Percentiles rank a stretch among this genome's conserved stretches.
Evolutionary conservation across 2,329 filamentous ascomycete genomes (phyloP).

Genomic region (Beauveria bassiana): DNA sequence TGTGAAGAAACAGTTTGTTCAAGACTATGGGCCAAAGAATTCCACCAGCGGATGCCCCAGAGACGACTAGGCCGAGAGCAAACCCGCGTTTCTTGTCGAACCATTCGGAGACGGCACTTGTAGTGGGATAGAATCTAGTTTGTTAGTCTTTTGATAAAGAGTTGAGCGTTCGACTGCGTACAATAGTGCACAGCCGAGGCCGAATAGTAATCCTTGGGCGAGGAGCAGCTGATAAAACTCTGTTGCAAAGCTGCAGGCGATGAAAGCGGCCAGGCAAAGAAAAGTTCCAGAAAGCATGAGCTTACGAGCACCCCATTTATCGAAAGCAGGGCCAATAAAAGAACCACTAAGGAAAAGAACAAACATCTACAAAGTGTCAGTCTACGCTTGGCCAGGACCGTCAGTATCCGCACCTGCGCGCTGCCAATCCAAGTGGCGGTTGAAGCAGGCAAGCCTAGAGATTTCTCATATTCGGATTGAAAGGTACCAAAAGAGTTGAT

Average conservation of each 20-base stretch:
- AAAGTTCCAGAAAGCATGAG: slow-evolving; percentile 29
- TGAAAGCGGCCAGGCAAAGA: slow-evolving; percentile 29
- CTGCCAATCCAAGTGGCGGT: slow-evolving; percentile 36
- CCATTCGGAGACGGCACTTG: slow-evolving; percentile 23
- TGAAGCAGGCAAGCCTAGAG: slow-evolving; percentile 24
- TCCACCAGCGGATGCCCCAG: slow-evolving; percentile 25
- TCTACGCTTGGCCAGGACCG: not conserved
- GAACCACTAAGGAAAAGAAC: slow-evolving; percentile 32
- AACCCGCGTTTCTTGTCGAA: slow-evolving; percentile 23
- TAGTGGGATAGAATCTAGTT: slow-evolving; percentile 24
- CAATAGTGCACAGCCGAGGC: slow-evolving; percentile 31
- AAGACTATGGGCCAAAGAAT: slow-evolving; percentile 24
- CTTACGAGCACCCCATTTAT: slow-evolving; percentile 29
- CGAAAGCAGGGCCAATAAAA: slow-evolving; percentile 31
- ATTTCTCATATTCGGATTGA: slow-evolving; percentile 41
- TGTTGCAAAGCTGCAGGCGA: slow-evolving; percentile 24
- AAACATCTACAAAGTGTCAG: slow-evolving; percentile 24
- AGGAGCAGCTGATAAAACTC: slow-evolving; percentile 31
- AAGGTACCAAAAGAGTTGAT: slow-evolving; percentile 46
- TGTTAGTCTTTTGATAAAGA: not conserved
- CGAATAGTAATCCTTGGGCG: slow-evolving; percentile 33
- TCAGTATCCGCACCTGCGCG: slow-evolving; percentile 17
- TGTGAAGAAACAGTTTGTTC: slow-evolving; percentile 12
- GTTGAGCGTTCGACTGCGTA: slow-evolving; percentile 15
- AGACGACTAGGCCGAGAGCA: slow-evolving; percentile 24